Evolutionary conservation across 163 green algal genomes (phyloP), one percentile per base, ranked within the genome.

Genomic region (Chlorella variabilis): DNA sequence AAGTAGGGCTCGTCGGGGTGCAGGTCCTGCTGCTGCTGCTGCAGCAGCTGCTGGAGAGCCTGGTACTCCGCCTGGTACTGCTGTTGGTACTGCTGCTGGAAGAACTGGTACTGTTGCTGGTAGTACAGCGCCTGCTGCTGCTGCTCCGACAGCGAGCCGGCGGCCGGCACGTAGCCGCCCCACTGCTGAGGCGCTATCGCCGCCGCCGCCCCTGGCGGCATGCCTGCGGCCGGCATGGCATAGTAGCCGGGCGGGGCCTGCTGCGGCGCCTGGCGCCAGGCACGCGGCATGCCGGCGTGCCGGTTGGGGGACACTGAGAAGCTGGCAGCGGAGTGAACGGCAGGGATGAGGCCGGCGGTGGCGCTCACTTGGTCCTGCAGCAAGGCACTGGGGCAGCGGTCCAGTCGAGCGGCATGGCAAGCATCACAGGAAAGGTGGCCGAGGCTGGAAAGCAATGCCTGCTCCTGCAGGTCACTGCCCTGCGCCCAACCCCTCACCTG

Each of bases 271-370:
- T 33, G 63, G 63, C 21, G 18, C 33, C 1, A 63, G 54, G 54
- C 18, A 9, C 8, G 54, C 54, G 33, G 39, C 4, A 42, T 34
- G 21, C 54, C 56, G 2, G 51, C 17, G 34, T 17, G 56, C 49
- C 8, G 31, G 18, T n/a, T 29, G 6, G 56, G 7, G 18, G 59
- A n/a, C 54, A 41, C 54, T 9, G 49, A 51, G 49, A 78, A 78
- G 49, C 49, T 67, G 17, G 73, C 59, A 7, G 56, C 54, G 3
- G 59, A 63, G 41, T 81, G 31, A 3, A 71, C 41, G 1, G 75
- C 75, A 25, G 75, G 75, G 20, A 81, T 81, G 39, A 81, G 75
- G 29, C 75, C 75, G 0, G 41, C 38, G 0, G 59, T 38, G 3
- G 15, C 27, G 25, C n/a, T 56, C 27, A 59, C 7, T 25, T 70